These are phyloP conservation scores for Globomyces pollinis-pini DNA, from an alignment of 192 early-diverging fungal species.

Conservation along the genomic window DNA sequence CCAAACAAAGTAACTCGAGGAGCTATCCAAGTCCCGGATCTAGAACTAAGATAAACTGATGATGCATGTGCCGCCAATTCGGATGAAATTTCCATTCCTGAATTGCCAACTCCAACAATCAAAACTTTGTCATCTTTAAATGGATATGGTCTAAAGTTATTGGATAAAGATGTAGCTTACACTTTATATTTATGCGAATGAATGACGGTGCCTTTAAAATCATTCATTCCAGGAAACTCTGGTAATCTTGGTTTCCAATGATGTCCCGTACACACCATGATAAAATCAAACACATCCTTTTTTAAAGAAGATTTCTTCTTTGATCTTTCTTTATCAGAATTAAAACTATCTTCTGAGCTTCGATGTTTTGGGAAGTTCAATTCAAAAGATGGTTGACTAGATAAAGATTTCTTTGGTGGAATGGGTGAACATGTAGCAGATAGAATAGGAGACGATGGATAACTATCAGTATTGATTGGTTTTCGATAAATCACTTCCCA, in stretches of 20 bases:
- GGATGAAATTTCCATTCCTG: conserved; percentile 47
- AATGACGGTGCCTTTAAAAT: conserved; percentile 38
- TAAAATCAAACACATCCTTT: conserved; percentile 51
- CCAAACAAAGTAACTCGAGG: conserved; percentile 35
- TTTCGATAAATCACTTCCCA: conserved; percentile 29
- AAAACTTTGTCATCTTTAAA: conserved; percentile 46
- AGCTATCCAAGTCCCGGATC: conserved; percentile 40
- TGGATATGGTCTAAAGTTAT: conserved; percentile 28
- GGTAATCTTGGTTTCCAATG: conserved; percentile 47
- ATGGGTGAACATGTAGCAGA: background rate
- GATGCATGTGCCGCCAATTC: conserved; percentile 48
- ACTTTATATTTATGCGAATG: conserved; percentile 53
- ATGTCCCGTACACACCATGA: conserved; percentile 56
- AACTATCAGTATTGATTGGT: background rate
- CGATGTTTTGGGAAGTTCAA: background rate
- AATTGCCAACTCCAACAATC: conserved; percentile 53
- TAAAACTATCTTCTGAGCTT: conserved; percentile 3
- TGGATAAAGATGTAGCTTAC: conserved; percentile 24
- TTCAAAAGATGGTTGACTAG: background rate
- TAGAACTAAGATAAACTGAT: conserved; percentile 37
- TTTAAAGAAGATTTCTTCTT: conserved; percentile 15
- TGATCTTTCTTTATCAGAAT: background rate
- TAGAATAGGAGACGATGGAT: background rate
- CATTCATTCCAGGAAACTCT: conserved; percentile 42
- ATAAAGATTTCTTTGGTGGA: background rate